Percentiles rank a stretch among this genome's conserved stretches.
Conservation (phyloP, 2,329 filamentous ascomycete species). For the Gaeumannomyces sp. region DNA sequence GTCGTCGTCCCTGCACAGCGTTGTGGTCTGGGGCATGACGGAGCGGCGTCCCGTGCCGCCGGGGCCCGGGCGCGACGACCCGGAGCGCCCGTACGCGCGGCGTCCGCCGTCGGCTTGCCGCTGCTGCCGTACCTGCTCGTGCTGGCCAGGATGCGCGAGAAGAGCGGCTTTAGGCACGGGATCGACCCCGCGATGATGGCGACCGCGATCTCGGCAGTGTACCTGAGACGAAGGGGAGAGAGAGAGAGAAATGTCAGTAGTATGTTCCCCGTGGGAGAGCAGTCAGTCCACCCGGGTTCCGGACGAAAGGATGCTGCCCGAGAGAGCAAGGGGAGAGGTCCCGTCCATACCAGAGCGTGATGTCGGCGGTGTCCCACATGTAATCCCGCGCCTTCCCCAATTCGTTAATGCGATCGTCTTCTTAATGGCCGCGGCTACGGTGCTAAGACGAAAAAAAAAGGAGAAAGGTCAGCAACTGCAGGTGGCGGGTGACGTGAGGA, state of each 20-base stretch:
- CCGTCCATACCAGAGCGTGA: constrained; percentile 27
- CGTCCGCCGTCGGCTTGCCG: neutral
- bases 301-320: too few relatives aligned
- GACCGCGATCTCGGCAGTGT: constrained; percentile 30
- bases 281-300: too few relatives aligned
- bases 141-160: constrained; percentile 10
- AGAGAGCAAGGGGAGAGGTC: too few relatives aligned
- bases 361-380: constrained; percentile 26
- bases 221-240: constrained; percentile 18
- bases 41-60: neutral
- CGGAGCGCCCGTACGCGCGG: neutral
- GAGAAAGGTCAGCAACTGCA: too few relatives aligned
- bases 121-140: constrained; percentile 2
- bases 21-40: neutral
- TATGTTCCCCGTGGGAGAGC: too few relatives aligned
- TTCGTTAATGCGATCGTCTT: constrained; percentile 1
- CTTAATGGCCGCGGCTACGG: neutral
- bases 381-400: constrained; percentile 18
- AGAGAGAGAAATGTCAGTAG: too few relatives aligned
- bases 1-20: neutral
- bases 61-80: neutral
- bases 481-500: too few relatives aligned
- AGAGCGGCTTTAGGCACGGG: constrained; percentile 22
- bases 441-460: neutral
- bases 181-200: constrained; percentile 30